phyloP scores from a whole-genome alignment of 176 grass and related monocot genomes.

The Typha latifolia region DNA sequence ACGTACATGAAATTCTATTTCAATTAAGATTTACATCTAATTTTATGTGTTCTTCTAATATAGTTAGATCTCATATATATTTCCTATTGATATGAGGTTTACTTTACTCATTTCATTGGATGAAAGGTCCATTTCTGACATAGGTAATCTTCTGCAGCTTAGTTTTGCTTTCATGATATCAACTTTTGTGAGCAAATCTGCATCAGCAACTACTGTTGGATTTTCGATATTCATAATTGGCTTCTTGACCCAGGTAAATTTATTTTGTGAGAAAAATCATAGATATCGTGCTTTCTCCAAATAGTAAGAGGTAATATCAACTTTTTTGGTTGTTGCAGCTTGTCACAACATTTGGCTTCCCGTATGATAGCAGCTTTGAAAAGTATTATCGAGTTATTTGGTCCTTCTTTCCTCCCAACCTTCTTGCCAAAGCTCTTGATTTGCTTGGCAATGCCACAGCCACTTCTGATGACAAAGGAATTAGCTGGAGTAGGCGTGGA shows the following conservation, averaged over 20 bases:
- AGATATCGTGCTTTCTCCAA: not conserved
- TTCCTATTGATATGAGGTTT: not conserved
- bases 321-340: conserved; percentile 40
- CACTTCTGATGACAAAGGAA: conserved; percentile 68
- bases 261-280: not conserved
- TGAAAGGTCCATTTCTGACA: not conserved
- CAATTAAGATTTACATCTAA: not conserved
- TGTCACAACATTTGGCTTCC: conserved; percentile 80
- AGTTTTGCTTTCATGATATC: conserved; percentile 96
- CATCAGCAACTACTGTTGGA: conserved; percentile 88
- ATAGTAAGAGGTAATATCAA: not conserved
- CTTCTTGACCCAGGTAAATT: conserved; percentile 84
- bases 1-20: conserved; percentile 4
- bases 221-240: conserved; percentile 94
- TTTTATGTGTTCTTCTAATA: not conserved
- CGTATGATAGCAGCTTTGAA: conserved; percentile 40
- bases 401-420: conserved; percentile 83
- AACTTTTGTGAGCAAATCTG: conserved; percentile 76
- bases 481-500: conserved; percentile 57
- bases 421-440: conserved; percentile 77
- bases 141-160: conserved; percentile 48
- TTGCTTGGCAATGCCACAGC: conserved; percentile 82
- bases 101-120: too few relatives aligned
- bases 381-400: conserved; percentile 54
- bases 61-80: not conserved